Base-by-base conservation (phyloP, 169 alveolate genomes). In the Miamiensis avidus region DNA sequence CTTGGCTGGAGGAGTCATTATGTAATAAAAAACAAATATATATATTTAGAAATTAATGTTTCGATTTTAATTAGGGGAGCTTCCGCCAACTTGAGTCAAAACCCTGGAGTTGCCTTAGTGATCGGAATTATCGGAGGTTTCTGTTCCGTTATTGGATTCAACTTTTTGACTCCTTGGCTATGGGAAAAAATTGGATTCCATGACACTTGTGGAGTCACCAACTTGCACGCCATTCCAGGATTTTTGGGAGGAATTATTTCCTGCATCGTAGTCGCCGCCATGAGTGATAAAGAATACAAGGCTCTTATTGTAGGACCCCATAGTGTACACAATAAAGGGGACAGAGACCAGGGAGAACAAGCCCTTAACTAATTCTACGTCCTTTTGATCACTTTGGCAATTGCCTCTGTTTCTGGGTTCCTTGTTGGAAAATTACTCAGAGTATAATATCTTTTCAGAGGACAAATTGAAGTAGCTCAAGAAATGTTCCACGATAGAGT, bases 161-260 rank as follows among this genome's bases (percentile, higher is more conserved):
- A 85, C 11, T 85, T 81, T 65, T 29, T 91, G 25, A 73, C 91
- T 32, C 88, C 88, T 20, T 83, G 73, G 82, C 85, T 95, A 65
- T 34, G 82, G 32, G 76, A 84, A 34, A 82, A 79, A 74, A 74
- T 93, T 4, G 91, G 92, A 34, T 88, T 93, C 69, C 90, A 88
- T 49, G 97, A 95, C 83, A 93, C 95, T 34, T 92, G 95, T 65
- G 96, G 96, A 75, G 91, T 95, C 69, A 49, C 82, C 29, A 89
- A 92, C 82, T 81, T 93, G 1, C 97, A 95, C 86, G 96, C 95
- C 74, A 79, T 95, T 31, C 95, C 96, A 32, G 97, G 96, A 31
- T 65, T 95, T 65, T 29, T 89, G 29, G 93, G 93, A 29, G 93
- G 85, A 74, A 31, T 89, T 76, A 29, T n/a, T n/a, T n/a, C 76